Percentiles rank a stretch among this genome's conserved stretches.
Conservation (phyloP, 306 rosid species). For the Casuarina equisetifolia region DNA sequence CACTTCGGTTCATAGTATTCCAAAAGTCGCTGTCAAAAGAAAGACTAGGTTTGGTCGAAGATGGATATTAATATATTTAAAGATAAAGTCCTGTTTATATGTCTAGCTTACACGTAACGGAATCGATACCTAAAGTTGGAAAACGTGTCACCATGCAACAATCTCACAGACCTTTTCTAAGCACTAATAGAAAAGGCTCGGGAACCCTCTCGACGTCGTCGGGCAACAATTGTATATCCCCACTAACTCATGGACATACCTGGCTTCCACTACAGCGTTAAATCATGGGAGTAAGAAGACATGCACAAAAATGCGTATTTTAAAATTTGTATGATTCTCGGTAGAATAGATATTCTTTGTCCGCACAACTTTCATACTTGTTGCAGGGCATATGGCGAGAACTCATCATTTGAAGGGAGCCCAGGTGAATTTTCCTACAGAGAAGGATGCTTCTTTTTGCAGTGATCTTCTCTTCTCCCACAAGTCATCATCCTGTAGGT, state of each 20-base stretch:
- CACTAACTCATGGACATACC: not conserved
- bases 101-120: not conserved
- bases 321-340: no score
- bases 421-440: not conserved
- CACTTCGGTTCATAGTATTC: not conserved
- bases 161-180: not conserved
- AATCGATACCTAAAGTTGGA: not conserved
- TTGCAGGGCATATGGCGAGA: not conserved
- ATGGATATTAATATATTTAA: not conserved
- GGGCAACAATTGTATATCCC: not conserved
- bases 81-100: not conserved
- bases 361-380: not conserved
- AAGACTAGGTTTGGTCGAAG: not conserved
- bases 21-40: not conserved
- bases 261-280: slow-evolving; percentile 1
- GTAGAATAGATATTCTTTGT: not conserved
- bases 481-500: not conserved
- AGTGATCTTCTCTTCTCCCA: not conserved
- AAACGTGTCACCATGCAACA: not conserved
- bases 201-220: not conserved
- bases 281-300: not conserved
- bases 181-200: not conserved
- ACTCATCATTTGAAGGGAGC: not conserved
- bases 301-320: not conserved
- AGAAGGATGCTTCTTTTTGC: slow-evolving; percentile 8